phyloP scores from a whole-genome alignment of 225 moss, liverwort and hornwort species.

The Lunularia cruciata region DNA sequence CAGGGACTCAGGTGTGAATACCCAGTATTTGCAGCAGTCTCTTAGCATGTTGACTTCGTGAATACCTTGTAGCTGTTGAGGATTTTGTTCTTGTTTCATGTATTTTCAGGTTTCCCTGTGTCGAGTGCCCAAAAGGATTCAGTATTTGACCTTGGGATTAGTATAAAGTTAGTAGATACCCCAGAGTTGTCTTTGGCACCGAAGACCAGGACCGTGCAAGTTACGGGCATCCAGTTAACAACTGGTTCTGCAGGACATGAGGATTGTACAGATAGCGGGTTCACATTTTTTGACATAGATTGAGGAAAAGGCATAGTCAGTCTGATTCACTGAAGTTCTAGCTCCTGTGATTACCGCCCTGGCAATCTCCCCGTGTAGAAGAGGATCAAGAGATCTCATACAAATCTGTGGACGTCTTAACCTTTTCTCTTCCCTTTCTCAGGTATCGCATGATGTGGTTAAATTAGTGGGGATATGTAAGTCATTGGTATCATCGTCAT shows the following conservation, averaged over 20 bases:
- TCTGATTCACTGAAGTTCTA: neutral
- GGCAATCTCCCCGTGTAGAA: neutral
- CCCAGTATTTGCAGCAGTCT: slow-evolving; percentile 53
- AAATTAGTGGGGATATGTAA: no score
- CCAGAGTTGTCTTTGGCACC: neutral
- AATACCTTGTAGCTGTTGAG: neutral
- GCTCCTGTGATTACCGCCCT: neutral
- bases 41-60: neutral
- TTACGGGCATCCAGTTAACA: neutral
- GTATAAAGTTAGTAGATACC: neutral
- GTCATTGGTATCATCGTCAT: no score
- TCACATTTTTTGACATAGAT: slow-evolving; percentile 12
- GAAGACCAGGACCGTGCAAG: neutral
- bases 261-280: neutral
- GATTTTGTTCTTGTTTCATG: neutral
- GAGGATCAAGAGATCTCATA: neutral
- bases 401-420: neutral
- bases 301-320: neutral
- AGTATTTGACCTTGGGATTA: neutral
- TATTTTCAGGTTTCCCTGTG: neutral
- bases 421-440: slow-evolving; percentile 2
- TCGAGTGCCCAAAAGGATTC: neutral
- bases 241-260: slow-evolving; percentile 8
- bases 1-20: slow-evolving; percentile 74
- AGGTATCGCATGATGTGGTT: slow-evolving; percentile 11